A percentile compares a stretch with the other conserved stretches of the same genome.
Evolutionary conservation across 345 rosid species (phyloP).

Genomic region (Pistacia atlantica): DNA sequence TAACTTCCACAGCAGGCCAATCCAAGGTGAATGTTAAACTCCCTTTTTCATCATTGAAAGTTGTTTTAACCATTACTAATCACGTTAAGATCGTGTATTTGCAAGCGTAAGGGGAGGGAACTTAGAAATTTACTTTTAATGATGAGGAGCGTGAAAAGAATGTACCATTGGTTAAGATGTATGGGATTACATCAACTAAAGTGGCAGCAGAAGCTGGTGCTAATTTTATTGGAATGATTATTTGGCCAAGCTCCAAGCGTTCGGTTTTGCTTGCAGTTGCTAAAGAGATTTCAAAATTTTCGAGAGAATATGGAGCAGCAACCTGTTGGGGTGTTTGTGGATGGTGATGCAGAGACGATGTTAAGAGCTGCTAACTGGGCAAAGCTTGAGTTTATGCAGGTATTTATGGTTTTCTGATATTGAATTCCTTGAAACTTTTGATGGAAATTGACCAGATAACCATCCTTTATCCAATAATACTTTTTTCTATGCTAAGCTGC

Average conservation of each 20-base stretch:
- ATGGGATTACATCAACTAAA: slow-evolving; percentile 74
- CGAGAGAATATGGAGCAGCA: slow-evolving; percentile 64
- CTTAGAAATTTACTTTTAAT: slow-evolving; percentile 21
- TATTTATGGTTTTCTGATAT: slow-evolving; percentile 22
- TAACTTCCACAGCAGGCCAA: slow-evolving; percentile 8
- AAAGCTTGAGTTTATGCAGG: slow-evolving; percentile 82
- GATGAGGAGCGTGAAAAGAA: slow-evolving; percentile 32
- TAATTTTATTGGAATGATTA: slow-evolving; percentile 79
- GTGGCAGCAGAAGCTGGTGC: slow-evolving; percentile 96
- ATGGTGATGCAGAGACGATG: slow-evolving; percentile 68
- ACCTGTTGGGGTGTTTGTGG: slow-evolving; percentile 90
- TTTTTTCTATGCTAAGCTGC: too few species aligned
- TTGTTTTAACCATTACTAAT: too few species aligned
- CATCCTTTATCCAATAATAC: too few species aligned
- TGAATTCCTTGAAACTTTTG: background rate
- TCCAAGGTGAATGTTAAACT: slow-evolving; percentile 21
- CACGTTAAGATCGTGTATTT: slow-evolving; percentile 3
- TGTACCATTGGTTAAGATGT: slow-evolving; percentile 73
- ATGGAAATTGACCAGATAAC: too few species aligned
- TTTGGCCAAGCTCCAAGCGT: slow-evolving; percentile 84
- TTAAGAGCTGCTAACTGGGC: slow-evolving; percentile 64
- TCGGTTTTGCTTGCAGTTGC: slow-evolving; percentile 73
- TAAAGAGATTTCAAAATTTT: slow-evolving; percentile 79
- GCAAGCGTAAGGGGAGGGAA: slow-evolving; percentile 31
- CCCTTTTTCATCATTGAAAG: background rate